These are phyloP conservation scores for Euphrasia arctica DNA, from an alignment of 305 asterid species.

Conservation along the genomic window DNA sequence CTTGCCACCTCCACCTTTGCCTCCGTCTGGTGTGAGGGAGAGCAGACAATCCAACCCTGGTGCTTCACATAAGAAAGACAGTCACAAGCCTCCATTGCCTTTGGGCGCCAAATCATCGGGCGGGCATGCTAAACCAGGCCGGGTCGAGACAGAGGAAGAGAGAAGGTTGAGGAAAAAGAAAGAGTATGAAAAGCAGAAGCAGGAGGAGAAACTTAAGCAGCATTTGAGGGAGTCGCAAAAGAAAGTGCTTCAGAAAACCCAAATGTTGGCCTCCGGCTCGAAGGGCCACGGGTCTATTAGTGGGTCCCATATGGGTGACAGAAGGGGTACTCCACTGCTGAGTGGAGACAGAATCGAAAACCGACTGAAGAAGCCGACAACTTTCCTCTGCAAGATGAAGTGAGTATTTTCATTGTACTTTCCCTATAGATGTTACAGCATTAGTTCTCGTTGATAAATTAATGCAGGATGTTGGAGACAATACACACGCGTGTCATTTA, in stretches of 20 bases:
- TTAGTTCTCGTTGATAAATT: conserved; percentile 14
- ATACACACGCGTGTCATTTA: background rate
- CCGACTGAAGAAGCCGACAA: conserved; percentile 96
- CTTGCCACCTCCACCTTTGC: conserved; percentile 50
- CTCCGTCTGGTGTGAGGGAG: conserved; percentile 32
- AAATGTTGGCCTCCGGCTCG: conserved; percentile 65
- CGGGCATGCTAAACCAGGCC: conserved; percentile 45
- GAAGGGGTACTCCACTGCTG: conserved; percentile 70
- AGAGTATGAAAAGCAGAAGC: conserved; percentile 81
- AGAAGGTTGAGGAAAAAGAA: conserved; percentile 81
- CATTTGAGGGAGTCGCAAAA: conserved; percentile 78
- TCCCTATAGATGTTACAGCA: background rate
- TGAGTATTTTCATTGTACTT: conserved; percentile 42
- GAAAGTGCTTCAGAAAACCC: conserved; percentile 82
- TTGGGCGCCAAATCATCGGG: conserved; percentile 40
- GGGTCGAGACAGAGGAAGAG: conserved; percentile 92
- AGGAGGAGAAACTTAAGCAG: conserved; percentile 81
- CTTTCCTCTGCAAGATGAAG: conserved; percentile 98
- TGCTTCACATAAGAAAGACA: conserved; percentile 39
- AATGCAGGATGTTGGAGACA: conserved; percentile 6
- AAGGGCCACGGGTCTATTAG: conserved; percentile 78
- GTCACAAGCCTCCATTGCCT: conserved; percentile 55
- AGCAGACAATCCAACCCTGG: conserved; percentile 43
- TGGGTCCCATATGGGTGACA: conserved; percentile 88
- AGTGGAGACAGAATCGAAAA: conserved; percentile 87